Conservation (phyloP, 169 alveolate species). For the Eimeria brunetti region DNA sequence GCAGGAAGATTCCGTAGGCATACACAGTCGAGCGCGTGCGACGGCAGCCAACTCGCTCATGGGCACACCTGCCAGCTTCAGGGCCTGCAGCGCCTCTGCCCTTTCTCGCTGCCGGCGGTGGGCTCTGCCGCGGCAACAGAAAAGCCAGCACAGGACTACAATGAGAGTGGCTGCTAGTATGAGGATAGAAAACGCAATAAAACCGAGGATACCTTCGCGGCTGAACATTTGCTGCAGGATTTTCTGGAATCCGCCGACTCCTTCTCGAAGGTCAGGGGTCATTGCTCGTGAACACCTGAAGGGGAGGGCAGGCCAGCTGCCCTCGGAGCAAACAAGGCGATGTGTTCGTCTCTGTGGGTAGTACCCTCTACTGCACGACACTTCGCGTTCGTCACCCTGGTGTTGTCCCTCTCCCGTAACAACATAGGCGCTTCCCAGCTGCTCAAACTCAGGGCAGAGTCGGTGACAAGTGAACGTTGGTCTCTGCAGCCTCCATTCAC, state of each 20-base stretch:
- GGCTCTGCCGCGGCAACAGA: constrained; percentile 72
- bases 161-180: constrained; percentile 67
- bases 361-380: constrained; percentile 75
- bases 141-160: constrained; percentile 73
- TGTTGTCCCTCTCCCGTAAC: constrained; percentile 75
- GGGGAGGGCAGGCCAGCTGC: constrained; percentile 74
- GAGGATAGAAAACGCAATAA: constrained; percentile 65
- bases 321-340: constrained; percentile 60
- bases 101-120: constrained; percentile 58
- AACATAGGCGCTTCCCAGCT: constrained; percentile 57
- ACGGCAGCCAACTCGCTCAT: constrained; percentile 63
- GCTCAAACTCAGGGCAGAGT: constrained; percentile 66
- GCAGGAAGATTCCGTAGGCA: constrained; percentile 46
- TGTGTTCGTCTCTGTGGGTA: constrained; percentile 71
- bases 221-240: constrained; percentile 78
- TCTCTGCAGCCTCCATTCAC: constrained; percentile 69
- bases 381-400: constrained; percentile 68
- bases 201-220: constrained; percentile 77
- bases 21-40: constrained; percentile 28
- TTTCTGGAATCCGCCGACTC: constrained; percentile 76
- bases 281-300: constrained; percentile 75
- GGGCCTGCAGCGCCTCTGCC: constrained; percentile 78
- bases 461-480: constrained; percentile 42
- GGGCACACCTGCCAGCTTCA: constrained; percentile 60
- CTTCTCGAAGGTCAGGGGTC: constrained; percentile 78